Evolutionary conservation across 768 basidiomycete genomes (phyloP).

Genomic region (Filobasidium wieringae): DNA sequence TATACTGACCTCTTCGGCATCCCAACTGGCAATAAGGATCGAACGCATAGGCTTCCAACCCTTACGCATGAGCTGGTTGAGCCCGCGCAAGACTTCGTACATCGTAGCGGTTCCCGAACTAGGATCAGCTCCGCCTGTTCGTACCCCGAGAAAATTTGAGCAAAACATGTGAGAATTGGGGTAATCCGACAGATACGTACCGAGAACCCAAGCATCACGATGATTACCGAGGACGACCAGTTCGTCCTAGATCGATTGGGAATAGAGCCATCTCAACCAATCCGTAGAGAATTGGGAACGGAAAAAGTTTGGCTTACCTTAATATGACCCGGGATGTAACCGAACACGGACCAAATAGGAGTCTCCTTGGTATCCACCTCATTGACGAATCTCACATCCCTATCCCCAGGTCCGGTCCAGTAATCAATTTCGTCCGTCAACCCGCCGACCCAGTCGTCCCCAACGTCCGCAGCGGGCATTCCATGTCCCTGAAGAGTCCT

Average conservation of each 20-base stretch:
- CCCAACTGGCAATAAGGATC: slow-evolving; percentile 63
- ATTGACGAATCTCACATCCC: slow-evolving; percentile 50
- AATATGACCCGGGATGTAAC: slow-evolving; percentile 68
- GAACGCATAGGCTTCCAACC: slow-evolving; percentile 80
- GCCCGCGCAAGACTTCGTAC: slow-evolving; percentile 63
- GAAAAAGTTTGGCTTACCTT: slow-evolving; percentile 26
- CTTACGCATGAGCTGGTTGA: slow-evolving; percentile 53
- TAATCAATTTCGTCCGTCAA: slow-evolving; percentile 33
- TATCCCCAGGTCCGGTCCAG: slow-evolving; percentile 42
- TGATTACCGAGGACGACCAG: slow-evolving; percentile 79
- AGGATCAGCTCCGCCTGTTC: slow-evolving; percentile 34
- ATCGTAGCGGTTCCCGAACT: slow-evolving; percentile 64
- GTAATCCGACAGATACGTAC: slow-evolving; percentile 42
- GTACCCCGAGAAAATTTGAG: too few species aligned
- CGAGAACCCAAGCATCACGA: slow-evolving; percentile 71
- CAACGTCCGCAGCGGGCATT: slow-evolving; percentile 25
- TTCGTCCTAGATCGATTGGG: slow-evolving; percentile 48
- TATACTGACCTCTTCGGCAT: slow-evolving; percentile 47
- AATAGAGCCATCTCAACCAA: too few species aligned
- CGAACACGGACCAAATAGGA: slow-evolving; percentile 85
- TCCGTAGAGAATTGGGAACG: background rate
- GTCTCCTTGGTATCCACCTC: slow-evolving; percentile 65
- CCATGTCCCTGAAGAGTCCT: slow-evolving; percentile 46
- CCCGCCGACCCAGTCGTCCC: slow-evolving; percentile 36
- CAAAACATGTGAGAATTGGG: too few species aligned